phyloP scores from a whole-genome alignment of 2,329 filamentous ascomycete genomes.

The Acrodontium crateriforme region DNA sequence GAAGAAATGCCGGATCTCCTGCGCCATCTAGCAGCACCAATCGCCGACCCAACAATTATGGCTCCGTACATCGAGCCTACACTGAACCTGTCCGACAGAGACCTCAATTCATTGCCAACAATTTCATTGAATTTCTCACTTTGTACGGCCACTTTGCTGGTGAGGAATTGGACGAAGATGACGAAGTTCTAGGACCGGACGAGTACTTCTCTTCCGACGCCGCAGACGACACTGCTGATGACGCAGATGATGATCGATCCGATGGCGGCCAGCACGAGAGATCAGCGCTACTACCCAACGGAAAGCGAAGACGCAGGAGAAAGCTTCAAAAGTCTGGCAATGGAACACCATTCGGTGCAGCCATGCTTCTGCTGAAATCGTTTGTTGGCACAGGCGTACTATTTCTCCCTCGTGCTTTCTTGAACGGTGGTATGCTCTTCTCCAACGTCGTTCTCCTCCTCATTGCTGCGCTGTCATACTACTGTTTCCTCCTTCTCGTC shows the following conservation, averaged over 20 bases:
- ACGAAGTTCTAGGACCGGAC: slow-evolving; percentile 72
- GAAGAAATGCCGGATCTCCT: slow-evolving; percentile 51
- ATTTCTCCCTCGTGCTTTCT: slow-evolving; percentile 81
- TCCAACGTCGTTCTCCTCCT: slow-evolving; percentile 80
- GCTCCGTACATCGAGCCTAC: slow-evolving; percentile 7
- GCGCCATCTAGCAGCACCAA: slow-evolving; percentile 31
- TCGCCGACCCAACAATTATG: slow-evolving; percentile 22
- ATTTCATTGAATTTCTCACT: slow-evolving; percentile 89
- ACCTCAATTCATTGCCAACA: slow-evolving; percentile 66
- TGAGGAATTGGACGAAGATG: slow-evolving; percentile 91
- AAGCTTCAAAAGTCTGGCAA: slow-evolving; percentile 64
- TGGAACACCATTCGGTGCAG: slow-evolving; percentile 65
- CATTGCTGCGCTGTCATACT: slow-evolving; percentile 81
- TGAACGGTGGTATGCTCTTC: slow-evolving; percentile 96
- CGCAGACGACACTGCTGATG: slow-evolving; percentile 38
- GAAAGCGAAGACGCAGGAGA: slow-evolving; percentile 58
- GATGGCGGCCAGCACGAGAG: slow-evolving; percentile 77
- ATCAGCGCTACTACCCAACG: slow-evolving; percentile 60
- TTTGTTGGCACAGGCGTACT: slow-evolving; percentile 95
- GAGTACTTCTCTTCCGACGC: slow-evolving; percentile 82
- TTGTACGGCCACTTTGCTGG: slow-evolving; percentile 96
- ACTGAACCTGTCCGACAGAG: slow-evolving; percentile 23
- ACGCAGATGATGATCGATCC: slow-evolving; percentile 33
- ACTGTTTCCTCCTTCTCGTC: slow-evolving; percentile 91
- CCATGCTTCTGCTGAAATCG: slow-evolving; percentile 80